Conservation (phyloP, 2,329 filamentous ascomycete genomes). For the Zelopaecilomyces penicillatus region DNA sequence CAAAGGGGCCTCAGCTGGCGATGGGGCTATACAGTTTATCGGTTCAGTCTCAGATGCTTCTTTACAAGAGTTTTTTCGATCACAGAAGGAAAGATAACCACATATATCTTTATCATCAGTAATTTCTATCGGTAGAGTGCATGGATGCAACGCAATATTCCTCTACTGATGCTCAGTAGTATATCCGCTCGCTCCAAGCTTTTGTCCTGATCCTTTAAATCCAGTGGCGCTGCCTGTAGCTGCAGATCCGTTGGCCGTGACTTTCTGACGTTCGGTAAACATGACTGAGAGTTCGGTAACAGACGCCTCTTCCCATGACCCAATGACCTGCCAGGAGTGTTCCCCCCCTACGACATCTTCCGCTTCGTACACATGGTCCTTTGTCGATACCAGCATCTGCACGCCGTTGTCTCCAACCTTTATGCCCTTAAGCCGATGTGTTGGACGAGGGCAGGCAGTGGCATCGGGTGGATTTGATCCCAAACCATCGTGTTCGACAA, state of each 20-base stretch:
- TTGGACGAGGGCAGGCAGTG: neutral
- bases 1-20: slow-evolving; percentile 3
- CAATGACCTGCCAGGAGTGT: slow-evolving; percentile 13
- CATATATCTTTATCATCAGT: neutral
- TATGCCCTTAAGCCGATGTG: neutral
- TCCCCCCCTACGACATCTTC: slow-evolving; percentile 7
- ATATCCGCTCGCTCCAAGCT: neutral
- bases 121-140: neutral
- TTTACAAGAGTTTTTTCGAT: neutral
- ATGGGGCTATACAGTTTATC: neutral
- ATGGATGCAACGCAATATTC: neutral
- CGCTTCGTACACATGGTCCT: slow-evolving; percentile 14
- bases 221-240: neutral
- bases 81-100: neutral
- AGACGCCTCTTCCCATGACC: slow-evolving; percentile 10
- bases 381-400: slow-evolving; percentile 14
- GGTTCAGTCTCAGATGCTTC: neutral
- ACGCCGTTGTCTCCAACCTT: slow-evolving; percentile 4
- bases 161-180: neutral
- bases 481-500: too few relatives aligned
- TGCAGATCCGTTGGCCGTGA: neutral
- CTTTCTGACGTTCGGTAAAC: neutral
- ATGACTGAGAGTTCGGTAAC: slow-evolving; percentile 4
- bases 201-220: neutral
- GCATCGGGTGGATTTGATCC: too few relatives aligned